Base-by-base conservation (phyloP, 2,329 filamentous ascomycete genomes). In the Endoconidiophora polonica region DNA sequence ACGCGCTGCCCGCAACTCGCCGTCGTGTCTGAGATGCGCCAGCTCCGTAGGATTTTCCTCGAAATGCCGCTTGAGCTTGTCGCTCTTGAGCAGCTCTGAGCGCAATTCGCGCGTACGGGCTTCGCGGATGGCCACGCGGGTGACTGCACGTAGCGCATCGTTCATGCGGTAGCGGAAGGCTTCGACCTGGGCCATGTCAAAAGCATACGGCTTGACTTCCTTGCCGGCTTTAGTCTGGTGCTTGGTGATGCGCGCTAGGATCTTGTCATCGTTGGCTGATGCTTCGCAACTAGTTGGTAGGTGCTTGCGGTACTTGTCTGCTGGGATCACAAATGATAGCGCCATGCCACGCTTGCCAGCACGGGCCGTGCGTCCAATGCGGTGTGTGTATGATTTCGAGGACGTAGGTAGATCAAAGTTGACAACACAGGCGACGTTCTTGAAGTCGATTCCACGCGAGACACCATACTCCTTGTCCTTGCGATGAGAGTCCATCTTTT, bases 361-460 rank as follows among this genome's bases (percentile, higher is more conserved):
- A 54, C 91, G 78, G 1, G 86, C 91, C 4, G 91, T 98, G 29
- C 91, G 80, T 29, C 91, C 91, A 59, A 98, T 94, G 49, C 91
- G 81, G 66, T 98, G 91, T n/a, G 85, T 93, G 65, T 98, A 98
- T 6, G 86, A 94, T 62, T 86, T 93, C 37, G 86, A 82, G 6
- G 81, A 83, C 14, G 79, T 77, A 1, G 91, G 91, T 14, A 98
- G 79, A 64, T 98, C 91, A 63, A 98, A 98, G 68, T 98, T 98
- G 62, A 98, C 78, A 22, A 98, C 88, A 55, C 85, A 87, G 2
- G 86, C 80, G 49, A 98, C 88, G 60, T 95, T 90, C 59, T 91
- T 82, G 69, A 98, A 98, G 65, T 98, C 91, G 58, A 98, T 93
- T 52, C 90, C 91, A 58, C 91, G 78, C 9, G 88, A 90, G n/a